Evolutionary conservation across 139 green algal genomes (phyloP).

Genomic region (Chloropicon primus): DNA sequence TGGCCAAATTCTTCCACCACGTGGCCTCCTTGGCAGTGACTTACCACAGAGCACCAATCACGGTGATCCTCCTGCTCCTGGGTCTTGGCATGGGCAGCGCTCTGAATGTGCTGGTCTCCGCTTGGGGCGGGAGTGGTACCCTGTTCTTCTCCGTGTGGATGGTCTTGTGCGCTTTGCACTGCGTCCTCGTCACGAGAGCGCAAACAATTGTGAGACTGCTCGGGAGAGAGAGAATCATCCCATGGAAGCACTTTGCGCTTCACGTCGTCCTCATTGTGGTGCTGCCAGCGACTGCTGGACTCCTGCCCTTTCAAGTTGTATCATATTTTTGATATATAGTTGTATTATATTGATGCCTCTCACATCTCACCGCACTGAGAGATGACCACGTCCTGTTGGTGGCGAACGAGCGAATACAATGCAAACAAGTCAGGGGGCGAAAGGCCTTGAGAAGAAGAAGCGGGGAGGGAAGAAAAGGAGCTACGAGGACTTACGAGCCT

Average conservation of each 20-base stretch:
- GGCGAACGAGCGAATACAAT: too few species aligned
- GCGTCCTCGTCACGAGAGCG: background rate
- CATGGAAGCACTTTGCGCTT: background rate
- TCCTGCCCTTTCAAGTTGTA: background rate
- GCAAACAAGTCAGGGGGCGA: too few species aligned
- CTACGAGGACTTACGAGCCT: constrained; percentile 64
- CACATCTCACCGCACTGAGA: constrained; percentile 86
- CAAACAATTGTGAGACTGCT: background rate
- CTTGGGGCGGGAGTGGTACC: background rate
- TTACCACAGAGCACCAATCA: background rate
- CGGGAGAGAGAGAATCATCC: too few species aligned
- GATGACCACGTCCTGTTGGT: background rate
- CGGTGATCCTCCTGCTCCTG: background rate
- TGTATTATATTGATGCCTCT: constrained; percentile 13
- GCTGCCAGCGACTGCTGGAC: background rate
- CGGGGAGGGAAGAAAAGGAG: too few species aligned
- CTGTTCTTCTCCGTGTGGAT: background rate
- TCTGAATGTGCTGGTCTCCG: background rate
- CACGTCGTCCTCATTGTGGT: background rate
- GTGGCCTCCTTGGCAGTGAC: background rate
- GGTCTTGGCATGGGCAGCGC: background rate
- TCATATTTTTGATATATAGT: background rate
- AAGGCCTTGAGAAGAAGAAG: too few species aligned
- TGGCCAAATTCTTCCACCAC: background rate
- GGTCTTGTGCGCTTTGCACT: background rate